These are phyloP conservation scores for Chenopodium suecicum DNA, from an alignment of 148 eudicot species.

Conservation along the genomic window DNA sequence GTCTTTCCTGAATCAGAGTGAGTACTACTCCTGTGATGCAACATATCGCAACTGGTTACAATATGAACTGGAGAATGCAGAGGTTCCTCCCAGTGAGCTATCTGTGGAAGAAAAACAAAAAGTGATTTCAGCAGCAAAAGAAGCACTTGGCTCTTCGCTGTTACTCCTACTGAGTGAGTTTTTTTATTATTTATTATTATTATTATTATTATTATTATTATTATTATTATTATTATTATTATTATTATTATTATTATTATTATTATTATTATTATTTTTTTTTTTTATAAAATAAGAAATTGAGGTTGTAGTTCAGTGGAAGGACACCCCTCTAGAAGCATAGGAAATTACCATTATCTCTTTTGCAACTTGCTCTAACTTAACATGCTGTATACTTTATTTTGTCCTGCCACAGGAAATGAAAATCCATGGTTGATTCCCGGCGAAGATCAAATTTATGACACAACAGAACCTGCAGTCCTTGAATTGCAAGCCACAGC, in stretches of 20 bases:
- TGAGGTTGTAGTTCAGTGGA: too few species aligned
- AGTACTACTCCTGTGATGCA: conserved; percentile 95
- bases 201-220: too few species aligned
- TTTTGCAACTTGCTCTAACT: neutral
- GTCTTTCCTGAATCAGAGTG: conserved; percentile 45
- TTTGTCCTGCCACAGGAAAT: conserved; percentile 44
- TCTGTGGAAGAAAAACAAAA: conserved; percentile 73
- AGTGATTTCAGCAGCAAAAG: conserved; percentile 62
- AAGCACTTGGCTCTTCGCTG: conserved; percentile 61
- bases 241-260: too few species aligned
- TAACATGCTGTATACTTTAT: neutral
- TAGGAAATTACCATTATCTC: neutral
- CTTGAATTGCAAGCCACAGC: conserved; percentile 87
- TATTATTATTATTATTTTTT: too few species aligned
- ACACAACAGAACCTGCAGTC: conserved; percentile 50
- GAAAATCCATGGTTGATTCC: conserved; percentile 79
- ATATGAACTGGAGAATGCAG: conserved; percentile 68
- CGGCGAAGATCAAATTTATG: conserved; percentile 51
- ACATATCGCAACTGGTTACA: conserved; percentile 94
- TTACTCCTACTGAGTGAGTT: conserved; percentile 73
- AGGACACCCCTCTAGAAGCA: too few species aligned
- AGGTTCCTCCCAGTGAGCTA: conserved; percentile 52
- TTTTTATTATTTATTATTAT: neutral
- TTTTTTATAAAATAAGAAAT: too few species aligned
- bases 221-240: too few species aligned